These are phyloP conservation scores for Wickerhamomyces bisporus DNA, from an alignment of 805 yeast genomes.

Conservation along the genomic window DNA sequence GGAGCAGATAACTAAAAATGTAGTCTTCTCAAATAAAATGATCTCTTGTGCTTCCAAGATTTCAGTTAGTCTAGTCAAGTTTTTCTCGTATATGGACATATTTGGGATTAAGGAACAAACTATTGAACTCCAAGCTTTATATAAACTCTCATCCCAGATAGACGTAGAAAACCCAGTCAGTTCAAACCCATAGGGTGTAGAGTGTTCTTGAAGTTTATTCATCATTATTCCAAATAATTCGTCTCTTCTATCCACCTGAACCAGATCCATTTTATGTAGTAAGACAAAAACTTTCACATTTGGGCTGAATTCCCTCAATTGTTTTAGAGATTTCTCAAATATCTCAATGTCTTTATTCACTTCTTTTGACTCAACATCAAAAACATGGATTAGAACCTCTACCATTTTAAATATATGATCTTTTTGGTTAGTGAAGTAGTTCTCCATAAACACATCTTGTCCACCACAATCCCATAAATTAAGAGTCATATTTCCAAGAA, in stretches of 20 bases:
- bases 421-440: slow-evolving; percentile 80
- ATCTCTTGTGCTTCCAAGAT: slow-evolving; percentile 84
- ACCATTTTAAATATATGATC: slow-evolving; percentile 94
- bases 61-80: slow-evolving; percentile 65
- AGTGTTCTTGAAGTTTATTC: slow-evolving; percentile 70
- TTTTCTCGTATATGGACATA: slow-evolving; percentile 72
- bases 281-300: slow-evolving; percentile 87
- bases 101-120: slow-evolving; percentile 95
- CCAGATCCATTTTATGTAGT: slow-evolving; percentile 94
- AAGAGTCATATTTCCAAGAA: slow-evolving; percentile 90
- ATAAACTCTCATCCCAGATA: slow-evolving; percentile 94
- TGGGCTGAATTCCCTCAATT: slow-evolving; percentile 80
- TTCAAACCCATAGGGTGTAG: slow-evolving; percentile 63
- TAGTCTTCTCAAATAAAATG: slow-evolving; percentile 86
- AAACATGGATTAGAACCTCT: slow-evolving; percentile 91
- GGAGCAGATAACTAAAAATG: slow-evolving; percentile 62
- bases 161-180: slow-evolving; percentile 89
- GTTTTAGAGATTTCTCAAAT: slow-evolving; percentile 76
- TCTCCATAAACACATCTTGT: slow-evolving; percentile 94
- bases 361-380: slow-evolving; percentile 91
- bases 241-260: slow-evolving; percentile 78
- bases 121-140: slow-evolving; percentile 95
- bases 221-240: slow-evolving; percentile 82
- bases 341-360: slow-evolving; percentile 91
- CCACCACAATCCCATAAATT: slow-evolving; percentile 99